A percentile compares a stretch with the other conserved stretches of the same genome.
These are phyloP conservation scores for Beta vulgaris DNA, from an alignment of 148 eudicot species.

Conservation along the genomic window DNA sequence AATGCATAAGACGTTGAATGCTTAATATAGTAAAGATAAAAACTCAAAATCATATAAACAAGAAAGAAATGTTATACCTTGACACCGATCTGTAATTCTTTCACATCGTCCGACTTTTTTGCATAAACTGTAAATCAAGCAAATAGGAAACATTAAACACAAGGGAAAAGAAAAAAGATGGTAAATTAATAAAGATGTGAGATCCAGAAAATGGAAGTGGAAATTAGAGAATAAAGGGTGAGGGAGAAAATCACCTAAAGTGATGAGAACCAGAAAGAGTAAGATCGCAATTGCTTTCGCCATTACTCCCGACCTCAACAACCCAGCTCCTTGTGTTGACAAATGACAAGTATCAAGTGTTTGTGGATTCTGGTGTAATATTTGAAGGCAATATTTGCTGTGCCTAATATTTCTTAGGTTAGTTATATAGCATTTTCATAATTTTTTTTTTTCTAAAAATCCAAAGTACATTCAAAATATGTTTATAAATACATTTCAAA, in stretches of 20 bases:
- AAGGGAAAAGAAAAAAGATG: background rate
- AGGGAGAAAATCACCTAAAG: constrained; percentile 34
- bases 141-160: background rate
- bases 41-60: background rate
- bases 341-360: too few species aligned
- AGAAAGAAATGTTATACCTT: constrained; percentile 48
- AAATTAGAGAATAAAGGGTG: background rate
- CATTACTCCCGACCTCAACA: constrained; percentile 18
- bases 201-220: constrained; percentile 2
- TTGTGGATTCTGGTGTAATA: too few species aligned
- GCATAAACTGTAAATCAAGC: constrained; percentile 45
- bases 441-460: too few species aligned
- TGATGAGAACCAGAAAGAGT: constrained; percentile 31
- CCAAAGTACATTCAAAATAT: too few species aligned
- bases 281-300: constrained; percentile 33
- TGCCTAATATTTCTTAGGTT: too few species aligned
- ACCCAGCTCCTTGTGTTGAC: background rate
- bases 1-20: background rate
- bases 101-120: constrained; percentile 72
- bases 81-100: constrained; percentile 91
- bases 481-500: too few species aligned
- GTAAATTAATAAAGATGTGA: background rate
- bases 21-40: background rate
- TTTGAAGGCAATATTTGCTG: too few species aligned
- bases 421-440: too few species aligned